phyloP scores from a whole-genome alignment of 805 yeast genomes.

The Torulaspora delbrueckii region DNA sequence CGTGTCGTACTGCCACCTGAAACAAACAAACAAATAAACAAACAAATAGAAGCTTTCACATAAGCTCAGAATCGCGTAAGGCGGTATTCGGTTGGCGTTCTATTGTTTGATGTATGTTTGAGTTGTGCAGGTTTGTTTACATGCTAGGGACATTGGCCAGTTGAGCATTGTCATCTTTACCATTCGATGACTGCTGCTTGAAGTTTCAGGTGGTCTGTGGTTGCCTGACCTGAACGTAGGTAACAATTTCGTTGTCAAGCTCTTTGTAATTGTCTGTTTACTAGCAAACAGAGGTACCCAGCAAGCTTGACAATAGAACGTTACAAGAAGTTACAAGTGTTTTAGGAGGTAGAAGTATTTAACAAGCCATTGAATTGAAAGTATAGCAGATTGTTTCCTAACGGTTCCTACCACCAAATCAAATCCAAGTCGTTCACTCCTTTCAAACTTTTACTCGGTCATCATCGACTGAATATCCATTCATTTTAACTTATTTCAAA shows the following conservation, averaged over 20 bases:
- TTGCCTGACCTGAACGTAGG: not conserved
- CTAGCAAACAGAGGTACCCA: constrained; percentile 1
- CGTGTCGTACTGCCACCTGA: not conserved
- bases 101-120: constrained; percentile 1
- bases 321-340: not conserved
- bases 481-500: constrained; percentile 6
- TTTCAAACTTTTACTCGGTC: not conserved
- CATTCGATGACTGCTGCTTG: not conserved
- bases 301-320: not conserved
- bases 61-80: not conserved
- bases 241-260: not conserved
- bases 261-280: constrained; percentile 5
- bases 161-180: not conserved
- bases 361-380: not conserved
- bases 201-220: not conserved
- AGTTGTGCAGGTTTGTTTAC: not conserved
- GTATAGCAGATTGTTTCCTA: not conserved
- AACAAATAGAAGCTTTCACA: not conserved
- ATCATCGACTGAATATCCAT: constrained; percentile 2
- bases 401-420: not conserved
- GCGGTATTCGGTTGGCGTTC: not conserved
- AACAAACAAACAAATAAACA: constrained; percentile 5
- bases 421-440: not conserved
- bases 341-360: not conserved
- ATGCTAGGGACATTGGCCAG: not conserved